phyloP scores from a whole-genome alignment of 2,329 filamentous ascomycete species.

The Ceratocystis variospora region DNA sequence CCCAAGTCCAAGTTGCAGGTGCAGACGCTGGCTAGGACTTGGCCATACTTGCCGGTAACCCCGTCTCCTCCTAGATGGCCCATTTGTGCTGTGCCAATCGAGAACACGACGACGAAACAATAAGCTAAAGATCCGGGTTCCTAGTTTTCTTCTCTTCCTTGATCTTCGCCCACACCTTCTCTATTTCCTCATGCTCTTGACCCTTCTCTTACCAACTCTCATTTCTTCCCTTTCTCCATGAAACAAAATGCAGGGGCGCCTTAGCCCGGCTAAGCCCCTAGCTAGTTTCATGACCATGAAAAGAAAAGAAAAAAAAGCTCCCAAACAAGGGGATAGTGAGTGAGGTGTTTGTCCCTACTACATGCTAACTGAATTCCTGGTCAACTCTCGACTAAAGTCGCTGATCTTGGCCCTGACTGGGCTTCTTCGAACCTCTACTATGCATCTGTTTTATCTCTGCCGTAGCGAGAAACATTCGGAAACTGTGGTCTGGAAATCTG shows the following conservation, averaged over 20 bases:
- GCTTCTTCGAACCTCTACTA: neutral
- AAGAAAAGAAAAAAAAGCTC: neutral
- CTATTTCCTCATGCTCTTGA: neutral
- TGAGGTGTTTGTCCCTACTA: neutral
- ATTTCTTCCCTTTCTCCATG: neutral
- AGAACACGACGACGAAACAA: neutral
- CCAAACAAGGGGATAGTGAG: neutral
- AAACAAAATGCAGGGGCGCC: conserved; percentile 10
- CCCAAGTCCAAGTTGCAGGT: neutral
- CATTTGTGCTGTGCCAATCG: no score
- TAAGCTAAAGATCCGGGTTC: neutral
- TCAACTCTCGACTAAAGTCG: no score
- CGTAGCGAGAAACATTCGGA: neutral
- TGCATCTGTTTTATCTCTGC: neutral
- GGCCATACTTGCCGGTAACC: no score
- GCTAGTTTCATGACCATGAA: conserved; percentile 13
- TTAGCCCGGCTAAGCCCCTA: conserved; percentile 1
- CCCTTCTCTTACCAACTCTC: neutral
- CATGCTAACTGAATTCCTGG: no score
- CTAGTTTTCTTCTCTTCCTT: neutral
- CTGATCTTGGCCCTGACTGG: no score
- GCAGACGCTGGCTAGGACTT: no score
- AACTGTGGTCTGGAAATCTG: neutral
- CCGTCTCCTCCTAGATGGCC: neutral
- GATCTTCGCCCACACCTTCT: neutral